Conservation (phyloP, 2,329 filamentous ascomycete species). For the Diaporthe aspalathi region DNA sequence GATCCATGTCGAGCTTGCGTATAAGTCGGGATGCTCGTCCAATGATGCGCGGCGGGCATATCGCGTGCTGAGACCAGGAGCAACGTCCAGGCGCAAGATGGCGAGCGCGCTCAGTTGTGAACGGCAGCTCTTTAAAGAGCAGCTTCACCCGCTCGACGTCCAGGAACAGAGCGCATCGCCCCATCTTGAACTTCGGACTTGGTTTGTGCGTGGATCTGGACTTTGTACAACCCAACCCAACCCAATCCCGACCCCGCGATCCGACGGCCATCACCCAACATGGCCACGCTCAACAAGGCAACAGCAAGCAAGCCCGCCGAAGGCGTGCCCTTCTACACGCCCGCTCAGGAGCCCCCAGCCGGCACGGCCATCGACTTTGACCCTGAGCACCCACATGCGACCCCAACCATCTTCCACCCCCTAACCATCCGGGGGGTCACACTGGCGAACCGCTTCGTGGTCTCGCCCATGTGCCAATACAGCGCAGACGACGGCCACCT, state of each 20-base stretch:
- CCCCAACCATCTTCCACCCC: conserved; percentile 68
- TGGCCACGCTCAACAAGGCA: conserved; percentile 38
- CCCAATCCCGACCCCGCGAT: background rate
- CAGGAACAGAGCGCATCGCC: background rate
- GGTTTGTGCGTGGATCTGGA: background rate
- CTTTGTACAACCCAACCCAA: too few species aligned
- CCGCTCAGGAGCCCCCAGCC: conserved; percentile 62
- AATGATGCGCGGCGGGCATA: background rate
- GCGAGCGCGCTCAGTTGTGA: background rate
- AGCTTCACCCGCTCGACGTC: background rate
- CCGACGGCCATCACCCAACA: background rate
- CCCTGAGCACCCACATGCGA: conserved; percentile 46
- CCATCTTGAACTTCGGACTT: background rate
- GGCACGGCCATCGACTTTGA: conserved; percentile 55
- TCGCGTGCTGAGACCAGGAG: background rate
- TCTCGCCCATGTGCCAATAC: conserved; percentile 73
- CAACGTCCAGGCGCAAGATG: background rate
- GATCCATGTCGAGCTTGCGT: background rate
- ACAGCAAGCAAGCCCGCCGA: conserved; percentile 54
- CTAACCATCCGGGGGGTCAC: conserved; percentile 64
- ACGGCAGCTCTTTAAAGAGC: background rate
- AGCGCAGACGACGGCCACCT: conserved; percentile 72
- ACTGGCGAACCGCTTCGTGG: conserved; percentile 67
- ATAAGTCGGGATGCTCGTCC: background rate
- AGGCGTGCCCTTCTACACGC: conserved; percentile 65